phyloP scores from a whole-genome alignment of 73 alveolate species.

The Paramecium octaurelia region DNA sequence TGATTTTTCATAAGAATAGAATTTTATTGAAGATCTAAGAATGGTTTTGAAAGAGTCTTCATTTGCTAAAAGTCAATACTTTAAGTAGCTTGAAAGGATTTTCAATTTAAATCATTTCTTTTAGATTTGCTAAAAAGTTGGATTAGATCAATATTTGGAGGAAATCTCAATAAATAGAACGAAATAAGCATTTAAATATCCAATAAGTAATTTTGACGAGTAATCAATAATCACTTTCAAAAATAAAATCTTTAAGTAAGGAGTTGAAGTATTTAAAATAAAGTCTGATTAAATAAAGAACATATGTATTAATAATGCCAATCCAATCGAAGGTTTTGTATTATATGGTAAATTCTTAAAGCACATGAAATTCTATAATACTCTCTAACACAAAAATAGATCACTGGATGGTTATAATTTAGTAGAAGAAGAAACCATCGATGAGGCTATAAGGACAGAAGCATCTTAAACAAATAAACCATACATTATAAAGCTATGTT shows the following conservation, averaged over 20 bases:
- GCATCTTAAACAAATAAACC: neutral
- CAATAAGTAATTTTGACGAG: neutral
- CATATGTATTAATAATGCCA: conserved; percentile 16
- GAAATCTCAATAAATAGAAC: neutral
- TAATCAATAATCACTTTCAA: neutral
- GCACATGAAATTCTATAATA: neutral
- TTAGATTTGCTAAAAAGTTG: neutral
- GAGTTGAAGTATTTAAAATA: conserved; percentile 36
- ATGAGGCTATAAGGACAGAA: neutral
- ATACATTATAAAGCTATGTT: neutral
- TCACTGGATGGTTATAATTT: conserved; percentile 25
- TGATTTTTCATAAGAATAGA: conserved; percentile 31
- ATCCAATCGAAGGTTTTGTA: conserved; percentile 16
- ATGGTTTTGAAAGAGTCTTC: neutral
- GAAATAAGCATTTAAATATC: conserved; percentile 45
- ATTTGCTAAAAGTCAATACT: neutral
- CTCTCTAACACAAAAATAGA: neutral
- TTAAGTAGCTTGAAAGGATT: neutral
- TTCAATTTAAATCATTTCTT: neutral
- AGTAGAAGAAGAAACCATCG: conserved; percentile 3
- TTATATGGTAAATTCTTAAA: conserved; percentile 17
- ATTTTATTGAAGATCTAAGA: conserved; percentile 11
- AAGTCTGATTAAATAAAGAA: neutral
- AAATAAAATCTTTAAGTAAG: neutral
- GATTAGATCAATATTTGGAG: neutral